Percentiles rank a stretch among this genome's conserved stretches.
Conservation (phyloP, 441 rosid species). For the Arabidopsis hybrid region DNA sequence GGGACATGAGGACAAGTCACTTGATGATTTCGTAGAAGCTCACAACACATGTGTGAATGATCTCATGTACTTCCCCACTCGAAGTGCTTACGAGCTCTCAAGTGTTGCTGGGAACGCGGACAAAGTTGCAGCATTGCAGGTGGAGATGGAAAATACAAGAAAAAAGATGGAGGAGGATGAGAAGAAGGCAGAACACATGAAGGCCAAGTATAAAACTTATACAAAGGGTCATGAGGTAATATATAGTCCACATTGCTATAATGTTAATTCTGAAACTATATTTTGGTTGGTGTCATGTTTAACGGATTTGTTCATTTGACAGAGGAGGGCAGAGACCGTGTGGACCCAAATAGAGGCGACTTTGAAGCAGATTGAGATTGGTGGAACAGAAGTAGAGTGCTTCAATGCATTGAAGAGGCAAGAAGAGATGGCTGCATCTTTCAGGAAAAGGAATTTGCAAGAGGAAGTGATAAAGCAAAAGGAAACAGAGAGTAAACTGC, state of each 20-base stretch:
- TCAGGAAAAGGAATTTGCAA: slow-evolving; percentile 79
- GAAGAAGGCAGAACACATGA: slow-evolving; percentile 84
- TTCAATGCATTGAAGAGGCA: slow-evolving; percentile 92
- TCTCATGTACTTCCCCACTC: slow-evolving; percentile 95
- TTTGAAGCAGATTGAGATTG: slow-evolving; percentile 83
- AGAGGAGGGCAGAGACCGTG: slow-evolving; percentile 79
- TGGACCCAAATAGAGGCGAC: slow-evolving; percentile 82
- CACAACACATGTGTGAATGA: slow-evolving; percentile 89
- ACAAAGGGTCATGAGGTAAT: slow-evolving; percentile 97
- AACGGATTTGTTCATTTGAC: slow-evolving; percentile 39
- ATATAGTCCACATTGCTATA: slow-evolving; percentile 7
- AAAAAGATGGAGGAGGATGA: slow-evolving; percentile 82
- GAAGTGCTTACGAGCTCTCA: slow-evolving; percentile 84
- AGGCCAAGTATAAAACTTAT: slow-evolving; percentile 80
- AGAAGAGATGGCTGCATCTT: slow-evolving; percentile 87
- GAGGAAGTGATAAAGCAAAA: slow-evolving; percentile 92
- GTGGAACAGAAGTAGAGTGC: slow-evolving; percentile 91
- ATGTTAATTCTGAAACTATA: neutral
- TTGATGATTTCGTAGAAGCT: slow-evolving; percentile 89
- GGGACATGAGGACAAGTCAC: slow-evolving; percentile 89
- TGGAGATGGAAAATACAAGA: slow-evolving; percentile 79
- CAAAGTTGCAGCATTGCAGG: slow-evolving; percentile 86
- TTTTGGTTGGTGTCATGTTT: slow-evolving; percentile 15
- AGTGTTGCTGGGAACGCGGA: slow-evolving; percentile 95
- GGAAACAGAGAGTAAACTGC: slow-evolving; percentile 79